Conservation (phyloP, 495 filamentous ascomycete species). For the Copromyces sp. region DNA sequence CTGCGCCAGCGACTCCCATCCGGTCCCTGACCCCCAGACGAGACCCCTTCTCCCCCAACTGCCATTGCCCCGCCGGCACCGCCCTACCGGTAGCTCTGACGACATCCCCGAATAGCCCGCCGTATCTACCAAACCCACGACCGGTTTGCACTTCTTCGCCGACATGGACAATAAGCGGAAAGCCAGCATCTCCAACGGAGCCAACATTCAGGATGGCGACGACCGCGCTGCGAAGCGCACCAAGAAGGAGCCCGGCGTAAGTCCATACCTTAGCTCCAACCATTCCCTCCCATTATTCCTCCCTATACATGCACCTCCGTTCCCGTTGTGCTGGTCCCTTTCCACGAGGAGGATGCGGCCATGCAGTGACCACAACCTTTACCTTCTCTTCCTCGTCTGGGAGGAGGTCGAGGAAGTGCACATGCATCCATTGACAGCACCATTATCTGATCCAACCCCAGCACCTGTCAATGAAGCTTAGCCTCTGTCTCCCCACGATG, state of each 20-base stretch:
- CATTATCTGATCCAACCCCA: neutral
- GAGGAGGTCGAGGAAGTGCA: neutral
- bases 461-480: neutral
- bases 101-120: neutral
- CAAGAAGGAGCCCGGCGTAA: constrained; percentile 30
- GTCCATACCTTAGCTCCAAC: constrained; percentile 7
- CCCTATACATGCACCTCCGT: neutral
- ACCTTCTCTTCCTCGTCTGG: neutral
- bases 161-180: constrained; percentile 64
- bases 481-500: neutral
- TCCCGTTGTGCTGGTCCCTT: neutral
- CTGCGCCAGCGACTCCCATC: constrained; percentile 1
- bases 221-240: constrained; percentile 54
- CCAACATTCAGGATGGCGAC: constrained; percentile 31
- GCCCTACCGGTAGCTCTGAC: neutral
- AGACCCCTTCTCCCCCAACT: constrained; percentile 6
- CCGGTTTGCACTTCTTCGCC: constrained; percentile 5
- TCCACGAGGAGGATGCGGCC: neutral
- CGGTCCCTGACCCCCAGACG: neutral
- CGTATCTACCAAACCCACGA: neutral
- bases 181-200: constrained; percentile 32
- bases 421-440: neutral
- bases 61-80: constrained; percentile 11
- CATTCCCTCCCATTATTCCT: neutral
- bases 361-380: neutral